Evolutionary conservation across 139 green algal species (phyloP).

Genomic region (Picochlorum sp.): DNA sequence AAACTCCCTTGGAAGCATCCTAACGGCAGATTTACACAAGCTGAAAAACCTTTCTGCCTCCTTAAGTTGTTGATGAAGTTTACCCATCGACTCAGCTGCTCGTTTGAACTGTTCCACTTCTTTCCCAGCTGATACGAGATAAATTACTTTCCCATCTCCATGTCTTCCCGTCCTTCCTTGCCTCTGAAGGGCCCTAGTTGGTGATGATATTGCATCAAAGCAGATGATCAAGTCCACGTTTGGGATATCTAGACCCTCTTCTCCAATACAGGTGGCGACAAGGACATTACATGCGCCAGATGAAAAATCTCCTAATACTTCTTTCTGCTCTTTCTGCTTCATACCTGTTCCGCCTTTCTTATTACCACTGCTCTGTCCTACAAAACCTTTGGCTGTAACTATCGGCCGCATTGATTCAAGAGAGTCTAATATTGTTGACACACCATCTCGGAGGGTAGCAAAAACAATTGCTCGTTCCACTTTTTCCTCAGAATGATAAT

Average conservation of each 20-base stretch:
- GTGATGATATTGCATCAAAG: conserved; percentile 69
- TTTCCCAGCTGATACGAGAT: conserved; percentile 57
- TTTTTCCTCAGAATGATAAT: neutral
- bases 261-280: conserved; percentile 88
- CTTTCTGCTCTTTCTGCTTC: conserved; percentile 54
- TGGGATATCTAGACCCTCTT: conserved; percentile 95
- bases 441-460: conserved; percentile 57
- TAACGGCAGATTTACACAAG: conserved; percentile 11
- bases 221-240: conserved; percentile 91
- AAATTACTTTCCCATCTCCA: conserved; percentile 69
- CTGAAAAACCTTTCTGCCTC: conserved; percentile 15
- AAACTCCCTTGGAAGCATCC: conserved; percentile 40
- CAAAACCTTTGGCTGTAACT: conserved; percentile 57
- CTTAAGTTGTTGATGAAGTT: conserved; percentile 31
- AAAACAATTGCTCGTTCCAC: conserved; percentile 63
- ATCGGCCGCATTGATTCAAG: conserved; percentile 38
- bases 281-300: conserved; percentile 59
- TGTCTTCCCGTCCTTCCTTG: conserved; percentile 88
- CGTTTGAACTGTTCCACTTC: conserved; percentile 51
- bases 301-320: conserved; percentile 42
- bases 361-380: conserved; percentile 55
- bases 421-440: conserved; percentile 51
- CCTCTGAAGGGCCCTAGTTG: conserved; percentile 72
- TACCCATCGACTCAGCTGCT: conserved; percentile 19
- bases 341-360: conserved; percentile 4